phyloP scores from a whole-genome alignment of 495 filamentous ascomycete species.

The Chaetomium fimeti region DNA sequence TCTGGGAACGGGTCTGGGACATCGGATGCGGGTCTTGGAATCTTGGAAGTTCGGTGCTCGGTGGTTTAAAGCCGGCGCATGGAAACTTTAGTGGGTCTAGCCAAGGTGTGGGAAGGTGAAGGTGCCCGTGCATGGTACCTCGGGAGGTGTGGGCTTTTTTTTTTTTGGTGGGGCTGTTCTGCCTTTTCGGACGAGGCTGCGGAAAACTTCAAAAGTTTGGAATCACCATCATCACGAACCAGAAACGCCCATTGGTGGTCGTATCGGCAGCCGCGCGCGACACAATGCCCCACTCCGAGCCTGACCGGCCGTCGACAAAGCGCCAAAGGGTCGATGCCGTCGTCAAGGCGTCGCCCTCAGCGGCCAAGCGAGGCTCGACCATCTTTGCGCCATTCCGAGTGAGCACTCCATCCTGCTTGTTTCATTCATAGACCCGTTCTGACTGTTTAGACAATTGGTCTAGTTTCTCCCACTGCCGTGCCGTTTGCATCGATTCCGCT shows the following conservation, averaged over 20 bases:
- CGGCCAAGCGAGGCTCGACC: slow-evolving; percentile 54
- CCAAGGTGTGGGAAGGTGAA: not conserved
- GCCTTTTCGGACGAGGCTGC: slow-evolving; percentile 23
- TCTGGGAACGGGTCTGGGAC: not conserved
- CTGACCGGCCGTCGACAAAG: slow-evolving; percentile 59
- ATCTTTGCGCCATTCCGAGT: slow-evolving; percentile 93
- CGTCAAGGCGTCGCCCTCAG: slow-evolving; percentile 33
- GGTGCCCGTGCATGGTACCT: too few species aligned
- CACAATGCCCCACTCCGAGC: slow-evolving; percentile 50
- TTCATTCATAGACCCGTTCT: not conserved
- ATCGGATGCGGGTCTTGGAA: slow-evolving; percentile 15
- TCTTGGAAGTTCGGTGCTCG: slow-evolving; percentile 3
- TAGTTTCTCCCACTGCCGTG: slow-evolving; percentile 84
- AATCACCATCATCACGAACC: not conserved
- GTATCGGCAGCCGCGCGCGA: not conserved
- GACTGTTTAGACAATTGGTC: slow-evolving; percentile 70
- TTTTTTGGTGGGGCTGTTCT: slow-evolving; percentile 11
- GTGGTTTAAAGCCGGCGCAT: not conserved
- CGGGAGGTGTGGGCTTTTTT: slow-evolving; percentile 12
- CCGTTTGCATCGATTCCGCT: slow-evolving; percentile 86
- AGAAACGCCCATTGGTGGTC: slow-evolving; percentile 8
- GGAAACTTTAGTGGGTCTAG: slow-evolving; percentile 12
- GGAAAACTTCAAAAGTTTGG: slow-evolving; percentile 32
- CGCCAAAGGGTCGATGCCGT: slow-evolving; percentile 59
- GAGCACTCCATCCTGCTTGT: slow-evolving; percentile 38